These are phyloP conservation scores for Colletotrichum camelliae DNA, from an alignment of 2,329 filamentous ascomycete species.

Conservation along the genomic window DNA sequence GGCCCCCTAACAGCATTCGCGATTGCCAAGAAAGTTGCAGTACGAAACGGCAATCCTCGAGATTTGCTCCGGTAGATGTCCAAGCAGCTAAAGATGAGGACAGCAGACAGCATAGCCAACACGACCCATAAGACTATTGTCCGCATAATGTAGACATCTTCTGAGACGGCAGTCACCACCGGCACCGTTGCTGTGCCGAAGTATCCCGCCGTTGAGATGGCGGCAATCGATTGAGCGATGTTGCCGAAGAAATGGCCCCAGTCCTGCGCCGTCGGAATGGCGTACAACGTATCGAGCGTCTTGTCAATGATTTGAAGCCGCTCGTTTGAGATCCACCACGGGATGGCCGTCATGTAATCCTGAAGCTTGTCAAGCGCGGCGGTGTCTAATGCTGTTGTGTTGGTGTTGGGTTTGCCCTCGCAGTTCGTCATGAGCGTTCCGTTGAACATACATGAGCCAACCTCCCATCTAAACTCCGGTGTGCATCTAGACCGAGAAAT, in stretches of 20 bases:
- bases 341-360: not conserved
- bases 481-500: slow-evolving; percentile 1
- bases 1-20: slow-evolving; percentile 1
- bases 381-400: not conserved
- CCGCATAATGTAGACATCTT: not conserved
- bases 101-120: not conserved
- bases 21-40: slow-evolving; percentile 2
- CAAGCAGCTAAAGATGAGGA: not conserved
- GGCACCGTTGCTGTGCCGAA: not conserved
- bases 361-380: not conserved
- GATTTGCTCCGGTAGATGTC: slow-evolving; percentile 9
- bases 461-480: not conserved
- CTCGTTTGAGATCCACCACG: not conserved
- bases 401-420: not conserved
- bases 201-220: not conserved
- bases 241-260: slow-evolving; percentile 8
- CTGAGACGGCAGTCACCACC: not conserved
- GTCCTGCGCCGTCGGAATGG: not conserved
- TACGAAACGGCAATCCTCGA: not conserved
- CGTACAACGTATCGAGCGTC: not conserved
- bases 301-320: not conserved
- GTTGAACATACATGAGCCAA: not conserved
- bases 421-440: not conserved
- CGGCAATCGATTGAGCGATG: not conserved
- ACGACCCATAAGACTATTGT: not conserved